Conservation (phyloP, 1,284 basidiomycete species). For the Rugosomyces carneus region DNA sequence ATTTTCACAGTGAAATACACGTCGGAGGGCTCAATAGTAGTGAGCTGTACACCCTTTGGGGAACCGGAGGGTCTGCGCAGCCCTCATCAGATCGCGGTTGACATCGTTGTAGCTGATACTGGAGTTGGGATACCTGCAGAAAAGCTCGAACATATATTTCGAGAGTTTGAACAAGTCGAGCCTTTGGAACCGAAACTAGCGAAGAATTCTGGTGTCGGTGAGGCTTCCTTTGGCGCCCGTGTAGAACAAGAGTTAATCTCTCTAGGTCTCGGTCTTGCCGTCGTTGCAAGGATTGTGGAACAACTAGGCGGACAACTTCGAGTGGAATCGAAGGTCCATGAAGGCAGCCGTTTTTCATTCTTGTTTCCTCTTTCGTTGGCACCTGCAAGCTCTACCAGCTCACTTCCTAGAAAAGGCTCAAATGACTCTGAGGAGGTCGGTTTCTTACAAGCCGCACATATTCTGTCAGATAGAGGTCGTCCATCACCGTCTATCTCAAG, state of each 20-base stretch:
- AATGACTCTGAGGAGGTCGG: constrained; percentile 47
- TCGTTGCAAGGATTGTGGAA: constrained; percentile 80
- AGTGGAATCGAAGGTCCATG: constrained; percentile 65
- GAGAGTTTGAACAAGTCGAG: constrained; percentile 84
- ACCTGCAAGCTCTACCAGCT: constrained; percentile 17
- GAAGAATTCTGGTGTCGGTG: constrained; percentile 46
- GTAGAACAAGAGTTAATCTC: neutral
- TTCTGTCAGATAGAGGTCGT: constrained; percentile 24
- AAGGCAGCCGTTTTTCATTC: constrained; percentile 74
- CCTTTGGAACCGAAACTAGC: constrained; percentile 36
- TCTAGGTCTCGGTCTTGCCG: constrained; percentile 71
- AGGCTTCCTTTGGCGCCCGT: constrained; percentile 14
- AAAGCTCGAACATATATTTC: constrained; percentile 79
- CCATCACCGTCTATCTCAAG: constrained; percentile 1
- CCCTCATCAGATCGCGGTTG: constrained; percentile 50
- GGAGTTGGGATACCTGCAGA: constrained; percentile 71
- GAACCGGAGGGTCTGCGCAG: constrained; percentile 48
- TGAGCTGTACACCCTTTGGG: constrained; percentile 51
- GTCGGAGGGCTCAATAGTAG: constrained; percentile 53
- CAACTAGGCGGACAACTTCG: constrained; percentile 77
- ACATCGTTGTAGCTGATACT: constrained; percentile 74
- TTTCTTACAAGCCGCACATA: constrained; percentile 53
- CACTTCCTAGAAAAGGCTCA: constrained; percentile 14
- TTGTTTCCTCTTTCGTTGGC: constrained; percentile 49
- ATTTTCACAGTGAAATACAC: constrained; percentile 70